A percentile compares a stretch with the other conserved stretches of the same genome.
phyloP scores from a whole-genome alignment of 2,329 filamentous ascomycete species.

The Teratosphaeria epicoccoides region DNA sequence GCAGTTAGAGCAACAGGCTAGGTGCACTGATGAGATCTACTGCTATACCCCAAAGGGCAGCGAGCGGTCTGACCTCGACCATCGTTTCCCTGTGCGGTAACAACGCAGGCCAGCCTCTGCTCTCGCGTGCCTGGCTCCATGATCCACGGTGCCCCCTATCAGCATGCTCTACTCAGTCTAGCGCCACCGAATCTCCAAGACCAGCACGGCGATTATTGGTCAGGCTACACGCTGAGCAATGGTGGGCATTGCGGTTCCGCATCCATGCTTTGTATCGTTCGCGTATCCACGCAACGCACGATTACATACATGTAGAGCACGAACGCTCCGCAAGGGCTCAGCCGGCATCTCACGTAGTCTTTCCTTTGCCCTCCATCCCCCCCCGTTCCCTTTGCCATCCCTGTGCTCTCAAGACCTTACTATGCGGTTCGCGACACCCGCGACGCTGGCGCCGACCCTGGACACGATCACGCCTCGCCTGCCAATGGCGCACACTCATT shows the following conservation, averaged over 20 bases:
- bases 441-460: neutral
- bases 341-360: too few relatives aligned
- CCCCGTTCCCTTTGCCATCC: neutral
- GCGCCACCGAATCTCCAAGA: neutral
- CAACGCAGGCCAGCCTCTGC: neutral
- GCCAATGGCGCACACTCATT: slow-evolving; percentile 6
- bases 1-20: neutral
- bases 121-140: neutral
- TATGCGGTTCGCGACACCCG: neutral
- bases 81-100: neutral
- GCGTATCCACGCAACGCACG: too few relatives aligned
- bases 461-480: neutral
- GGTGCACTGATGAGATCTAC: neutral
- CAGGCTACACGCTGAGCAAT: too few relatives aligned
- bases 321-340: too few relatives aligned
- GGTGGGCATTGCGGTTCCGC: too few relatives aligned
- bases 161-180: neutral
- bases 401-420: neutral
- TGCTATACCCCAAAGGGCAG: neutral
- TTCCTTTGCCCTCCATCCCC: neutral
- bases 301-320: too few relatives aligned
- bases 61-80: neutral
- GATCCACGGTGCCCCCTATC: neutral
- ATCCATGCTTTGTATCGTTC: too few relatives aligned
- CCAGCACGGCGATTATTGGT: too few relatives aligned